Evolutionary conservation across 2,329 filamentous ascomycete species (phyloP).

Genomic region (Coniochaeta sp.): DNA sequence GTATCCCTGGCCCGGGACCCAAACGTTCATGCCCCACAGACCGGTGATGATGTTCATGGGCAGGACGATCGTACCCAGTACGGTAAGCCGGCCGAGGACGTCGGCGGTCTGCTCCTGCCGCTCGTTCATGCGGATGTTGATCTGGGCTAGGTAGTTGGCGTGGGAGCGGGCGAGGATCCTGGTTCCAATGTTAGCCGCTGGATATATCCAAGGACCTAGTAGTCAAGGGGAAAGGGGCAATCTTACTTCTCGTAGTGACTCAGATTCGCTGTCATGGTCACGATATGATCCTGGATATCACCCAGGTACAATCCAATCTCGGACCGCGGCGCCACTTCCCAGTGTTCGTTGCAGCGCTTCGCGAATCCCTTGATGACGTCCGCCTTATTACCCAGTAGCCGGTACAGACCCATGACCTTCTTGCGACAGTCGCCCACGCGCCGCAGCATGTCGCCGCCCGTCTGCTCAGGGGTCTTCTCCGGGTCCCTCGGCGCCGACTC

Average conservation of each 20-base stretch:
- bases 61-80: conserved; percentile 91
- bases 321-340: conserved; percentile 88
- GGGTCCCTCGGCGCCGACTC: conserved; percentile 26
- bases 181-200: conserved; percentile 1
- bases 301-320: conserved; percentile 97
- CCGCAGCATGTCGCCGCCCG: conserved; percentile 75
- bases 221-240: neutral
- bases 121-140: conserved; percentile 99
- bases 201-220: neutral
- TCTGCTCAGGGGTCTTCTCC: conserved; percentile 36
- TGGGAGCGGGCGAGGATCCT: conserved; percentile 88
- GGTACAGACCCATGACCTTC: conserved; percentile 93
- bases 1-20: conserved; percentile 84
- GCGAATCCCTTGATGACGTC: conserved; percentile 99
- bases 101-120: conserved; percentile 93
- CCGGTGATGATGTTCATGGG: conserved; percentile 99
- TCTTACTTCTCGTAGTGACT: conserved; percentile 90
- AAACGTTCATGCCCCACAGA: conserved; percentile 98
- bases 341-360: conserved; percentile 95
- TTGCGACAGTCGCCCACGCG: conserved; percentile 91
- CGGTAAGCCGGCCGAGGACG: conserved; percentile 88
- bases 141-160: conserved; percentile 96
- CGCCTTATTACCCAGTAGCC: conserved; percentile 90
- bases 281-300: conserved; percentile 97
- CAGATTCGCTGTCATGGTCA: conserved; percentile 96